Evolutionary conservation across 208 protist genomes (phyloP).

Genomic region (Trypanosoma theileri): DNA sequence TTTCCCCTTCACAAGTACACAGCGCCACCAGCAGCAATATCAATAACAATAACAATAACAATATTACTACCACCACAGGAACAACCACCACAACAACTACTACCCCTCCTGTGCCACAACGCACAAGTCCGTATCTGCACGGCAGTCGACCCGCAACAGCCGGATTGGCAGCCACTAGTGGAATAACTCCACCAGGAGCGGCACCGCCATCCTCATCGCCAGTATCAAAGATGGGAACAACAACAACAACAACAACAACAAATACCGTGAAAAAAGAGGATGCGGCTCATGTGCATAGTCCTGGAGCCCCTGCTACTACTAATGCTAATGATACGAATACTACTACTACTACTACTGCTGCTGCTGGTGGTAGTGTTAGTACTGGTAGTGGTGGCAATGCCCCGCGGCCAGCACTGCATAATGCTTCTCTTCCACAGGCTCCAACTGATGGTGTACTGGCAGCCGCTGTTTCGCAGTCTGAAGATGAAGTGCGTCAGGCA

Average conservation of each 20-base stretch:
- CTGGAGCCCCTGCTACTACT: background rate
- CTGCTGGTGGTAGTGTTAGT: conserved; percentile 22
- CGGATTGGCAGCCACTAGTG: conserved; percentile 14
- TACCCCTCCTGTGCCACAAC: background rate
- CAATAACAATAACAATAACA: background rate
- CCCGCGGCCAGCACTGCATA: conserved; percentile 58
- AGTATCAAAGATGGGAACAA: conserved; percentile 19
- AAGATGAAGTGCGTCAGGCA: conserved; percentile 54
- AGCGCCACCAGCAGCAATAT: background rate
- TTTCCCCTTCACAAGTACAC: background rate
- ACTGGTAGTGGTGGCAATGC: conserved; percentile 10
- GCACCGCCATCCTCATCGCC: conserved; percentile 4
- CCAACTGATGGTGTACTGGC: conserved; percentile 66
- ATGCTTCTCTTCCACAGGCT: conserved; percentile 65
- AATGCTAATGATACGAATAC: conserved; percentile 34
- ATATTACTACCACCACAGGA: background rate
- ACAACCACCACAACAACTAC: background rate
- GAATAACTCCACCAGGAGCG: background rate
- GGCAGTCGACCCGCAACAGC: conserved; percentile 24
- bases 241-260: conserved; percentile 8
- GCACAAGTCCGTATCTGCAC: conserved; percentile 7
- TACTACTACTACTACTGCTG: conserved; percentile 11
- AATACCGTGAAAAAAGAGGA: conserved; percentile 5
- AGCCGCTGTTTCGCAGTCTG: conserved; percentile 58
- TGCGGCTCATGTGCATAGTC: conserved; percentile 1